Conservation (phyloP, 2,329 filamentous ascomycete species). For the Trichoderma lentiforme region DNA sequence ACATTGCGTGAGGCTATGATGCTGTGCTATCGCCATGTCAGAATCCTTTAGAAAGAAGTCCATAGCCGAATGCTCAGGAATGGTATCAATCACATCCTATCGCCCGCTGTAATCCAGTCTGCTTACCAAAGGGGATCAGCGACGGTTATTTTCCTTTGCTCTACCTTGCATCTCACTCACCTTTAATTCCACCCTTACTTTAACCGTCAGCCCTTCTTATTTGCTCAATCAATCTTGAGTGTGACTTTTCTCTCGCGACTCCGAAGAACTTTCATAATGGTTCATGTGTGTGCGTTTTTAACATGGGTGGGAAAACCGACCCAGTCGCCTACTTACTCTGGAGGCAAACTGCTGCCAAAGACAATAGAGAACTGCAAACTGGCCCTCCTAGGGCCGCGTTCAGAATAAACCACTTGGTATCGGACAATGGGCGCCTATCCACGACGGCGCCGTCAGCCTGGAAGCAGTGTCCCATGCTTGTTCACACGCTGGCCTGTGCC, state of each 20-base stretch:
- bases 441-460: background rate
- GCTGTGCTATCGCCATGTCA: background rate
- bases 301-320: background rate
- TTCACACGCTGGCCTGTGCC: constrained; percentile 13
- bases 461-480: background rate
- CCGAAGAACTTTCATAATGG: background rate
- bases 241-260: background rate
- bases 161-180: background rate
- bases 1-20: background rate
- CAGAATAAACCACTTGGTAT: background rate
- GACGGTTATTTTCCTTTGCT: background rate
- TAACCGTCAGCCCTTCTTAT: background rate
- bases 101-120: background rate
- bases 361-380: background rate
- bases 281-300: background rate
- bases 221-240: background rate
- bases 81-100: background rate
- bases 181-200: background rate
- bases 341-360: background rate
- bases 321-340: background rate
- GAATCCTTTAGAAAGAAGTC: background rate
- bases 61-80: background rate
- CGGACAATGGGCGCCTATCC: constrained; percentile 9
- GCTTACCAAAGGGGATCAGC: background rate
- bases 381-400: background rate